A percentile compares a stretch with the other conserved stretches of the same genome.
These are phyloP conservation scores for Pseudopyrenochaeta lycopersici DNA, from an alignment of 2,329 filamentous ascomycete species.

Conservation along the genomic window DNA sequence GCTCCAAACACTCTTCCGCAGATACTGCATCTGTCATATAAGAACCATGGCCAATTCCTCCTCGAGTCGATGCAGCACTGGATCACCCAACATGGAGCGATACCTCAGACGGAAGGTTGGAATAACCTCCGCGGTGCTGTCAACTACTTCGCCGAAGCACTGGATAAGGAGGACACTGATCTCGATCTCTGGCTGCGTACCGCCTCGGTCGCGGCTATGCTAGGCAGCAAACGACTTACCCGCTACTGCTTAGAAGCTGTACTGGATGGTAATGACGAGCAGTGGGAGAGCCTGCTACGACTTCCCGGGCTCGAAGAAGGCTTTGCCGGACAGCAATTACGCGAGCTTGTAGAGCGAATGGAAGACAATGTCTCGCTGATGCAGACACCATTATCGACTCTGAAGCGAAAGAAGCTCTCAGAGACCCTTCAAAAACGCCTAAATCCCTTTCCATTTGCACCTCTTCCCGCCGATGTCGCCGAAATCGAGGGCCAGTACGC, in stretches of 20 bases:
- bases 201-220: constrained; percentile 64
- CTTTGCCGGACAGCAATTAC: constrained; percentile 47
- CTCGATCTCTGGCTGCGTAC: constrained; percentile 70
- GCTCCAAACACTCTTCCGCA: constrained; percentile 84
- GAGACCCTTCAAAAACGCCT: constrained; percentile 62
- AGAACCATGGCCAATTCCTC: constrained; percentile 92
- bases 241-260: constrained; percentile 72
- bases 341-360: constrained; percentile 57
- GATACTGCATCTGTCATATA: constrained; percentile 91
- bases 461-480: constrained; percentile 47
- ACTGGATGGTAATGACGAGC: constrained; percentile 68
- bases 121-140: constrained; percentile 49
- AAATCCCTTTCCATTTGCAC: constrained; percentile 60
- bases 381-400: constrained; percentile 60
- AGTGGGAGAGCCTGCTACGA: constrained; percentile 61
- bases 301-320: constrained; percentile 61
- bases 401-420: constrained; percentile 61
- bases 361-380: constrained; percentile 65
- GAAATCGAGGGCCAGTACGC: constrained; percentile 21
- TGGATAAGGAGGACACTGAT: constrained; percentile 72
- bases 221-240: constrained; percentile 66
- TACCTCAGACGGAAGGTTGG: constrained; percentile 45
- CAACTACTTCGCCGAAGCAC: constrained; percentile 66
- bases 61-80: constrained; percentile 75
- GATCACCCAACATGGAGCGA: constrained; percentile 38